Conservation (phyloP, 2,329 filamentous ascomycete genomes). For the Rutstroemia sydowiana region DNA sequence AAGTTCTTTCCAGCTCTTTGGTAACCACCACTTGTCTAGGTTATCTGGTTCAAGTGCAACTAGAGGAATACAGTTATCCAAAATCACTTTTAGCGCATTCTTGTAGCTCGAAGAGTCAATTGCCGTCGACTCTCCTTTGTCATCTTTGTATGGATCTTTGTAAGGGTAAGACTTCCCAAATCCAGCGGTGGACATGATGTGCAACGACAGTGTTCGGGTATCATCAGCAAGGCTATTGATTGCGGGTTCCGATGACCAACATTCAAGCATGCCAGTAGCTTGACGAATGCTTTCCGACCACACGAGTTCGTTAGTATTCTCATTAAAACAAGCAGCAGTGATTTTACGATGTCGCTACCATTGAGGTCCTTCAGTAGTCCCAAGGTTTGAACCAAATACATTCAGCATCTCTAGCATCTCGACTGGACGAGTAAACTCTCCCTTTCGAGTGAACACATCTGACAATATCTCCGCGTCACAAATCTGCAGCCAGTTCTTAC, state of each 20-base stretch:
- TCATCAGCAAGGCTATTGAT: conserved; percentile 3
- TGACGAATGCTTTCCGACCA: conserved; percentile 5
- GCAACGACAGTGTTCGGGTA: conserved; percentile 1
- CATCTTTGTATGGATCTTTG: neutral
- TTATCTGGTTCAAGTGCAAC: conserved; percentile 1
- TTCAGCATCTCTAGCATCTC: conserved; percentile 7
- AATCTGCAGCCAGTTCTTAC: conserved; percentile 5
- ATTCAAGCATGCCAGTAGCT: neutral
- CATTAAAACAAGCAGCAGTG: conserved; percentile 3
- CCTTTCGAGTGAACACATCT: neutral
- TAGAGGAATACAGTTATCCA: conserved; percentile 5
- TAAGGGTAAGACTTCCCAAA: conserved; percentile 5
- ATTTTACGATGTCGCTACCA: conserved; percentile 8
- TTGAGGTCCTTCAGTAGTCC: conserved; percentile 3
- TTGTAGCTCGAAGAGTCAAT: neutral
- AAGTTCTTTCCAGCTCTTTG: conserved; percentile 5
- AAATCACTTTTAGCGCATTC: conserved; percentile 1
- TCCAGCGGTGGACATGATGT: conserved; percentile 5
- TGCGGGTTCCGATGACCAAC: neutral
- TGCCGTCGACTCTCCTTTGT: neutral
- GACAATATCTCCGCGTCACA: conserved; percentile 1
- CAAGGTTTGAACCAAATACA: conserved; percentile 2
- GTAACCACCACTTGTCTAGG: conserved; percentile 7
- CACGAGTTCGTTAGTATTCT: neutral
- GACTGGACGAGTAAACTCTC: neutral